Percentiles rank a stretch among this genome's conserved stretches.
phyloP scores from a whole-genome alignment of 257 asterid species.

The Petunia secreta region DNA sequence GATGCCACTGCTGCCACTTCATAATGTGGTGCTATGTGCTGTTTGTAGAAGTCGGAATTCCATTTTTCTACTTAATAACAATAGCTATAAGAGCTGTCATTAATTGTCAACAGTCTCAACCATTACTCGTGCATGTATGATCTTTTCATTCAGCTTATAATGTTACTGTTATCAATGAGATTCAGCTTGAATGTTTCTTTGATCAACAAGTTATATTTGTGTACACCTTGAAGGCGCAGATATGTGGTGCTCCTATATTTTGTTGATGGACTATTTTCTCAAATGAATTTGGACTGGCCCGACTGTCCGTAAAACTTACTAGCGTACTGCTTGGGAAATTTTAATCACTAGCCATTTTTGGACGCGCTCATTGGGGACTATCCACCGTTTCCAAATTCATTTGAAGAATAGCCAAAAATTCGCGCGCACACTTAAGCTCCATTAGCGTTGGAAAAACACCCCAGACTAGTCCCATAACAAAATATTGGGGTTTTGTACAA shows the following conservation, averaged over 20 bases:
- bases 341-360: too few relatives aligned
- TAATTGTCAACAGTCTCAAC: constrained; percentile 10
- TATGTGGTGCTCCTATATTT: neutral
- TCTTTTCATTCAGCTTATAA: neutral
- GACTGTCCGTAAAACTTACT: neutral
- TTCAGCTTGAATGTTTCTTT: neutral
- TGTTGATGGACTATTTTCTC: neutral
- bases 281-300: neutral
- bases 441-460: too few relatives aligned
- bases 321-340: too few relatives aligned
- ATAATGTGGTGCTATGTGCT: neutral
- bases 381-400: too few relatives aligned
- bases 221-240: neutral
- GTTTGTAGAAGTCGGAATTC: constrained; percentile 16
- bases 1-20: constrained; percentile 2
- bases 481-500: too few relatives aligned
- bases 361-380: too few relatives aligned
- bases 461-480: too few relatives aligned
- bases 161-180: neutral
- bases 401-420: too few relatives aligned
- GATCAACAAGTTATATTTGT: neutral
- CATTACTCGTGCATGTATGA: neutral
- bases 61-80: constrained; percentile 11
- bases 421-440: too few relatives aligned
- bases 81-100: constrained; percentile 15